Conservation (phyloP, 805 yeast species). For the Lipomyces kockii region DNA sequence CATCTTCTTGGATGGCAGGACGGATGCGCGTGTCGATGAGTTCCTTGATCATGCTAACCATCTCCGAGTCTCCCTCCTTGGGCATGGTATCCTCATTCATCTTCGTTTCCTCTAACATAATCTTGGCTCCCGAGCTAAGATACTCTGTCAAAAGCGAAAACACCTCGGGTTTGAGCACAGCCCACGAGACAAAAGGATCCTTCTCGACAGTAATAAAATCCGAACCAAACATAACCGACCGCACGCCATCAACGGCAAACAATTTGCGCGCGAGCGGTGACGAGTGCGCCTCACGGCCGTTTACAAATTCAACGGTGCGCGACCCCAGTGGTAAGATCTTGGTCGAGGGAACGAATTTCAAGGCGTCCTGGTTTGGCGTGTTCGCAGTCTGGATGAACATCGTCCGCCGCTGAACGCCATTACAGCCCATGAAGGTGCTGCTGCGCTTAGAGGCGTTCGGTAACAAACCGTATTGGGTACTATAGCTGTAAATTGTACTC, state of each 20-base stretch:
- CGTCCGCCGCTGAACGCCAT: constrained; percentile 33
- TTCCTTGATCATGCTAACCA: constrained; percentile 87
- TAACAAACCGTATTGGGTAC: background rate
- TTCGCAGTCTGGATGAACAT: constrained; percentile 79
- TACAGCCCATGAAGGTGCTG: background rate
- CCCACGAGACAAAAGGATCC: constrained; percentile 64
- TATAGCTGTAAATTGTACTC: background rate
- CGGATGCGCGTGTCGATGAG: constrained; percentile 91
- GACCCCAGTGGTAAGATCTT: constrained; percentile 62
- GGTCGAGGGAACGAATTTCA: constrained; percentile 76
- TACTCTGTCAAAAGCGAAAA: constrained; percentile 55
- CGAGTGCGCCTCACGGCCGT: constrained; percentile 73
- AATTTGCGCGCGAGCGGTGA: constrained; percentile 80
- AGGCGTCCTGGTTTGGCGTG: constrained; percentile 85
- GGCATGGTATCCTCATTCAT: constrained; percentile 51
- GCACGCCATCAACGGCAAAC: constrained; percentile 75
- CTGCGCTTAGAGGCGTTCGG: background rate
- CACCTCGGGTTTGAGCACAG: constrained; percentile 68
- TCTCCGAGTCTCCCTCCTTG: constrained; percentile 73
- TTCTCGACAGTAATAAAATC: constrained; percentile 86
- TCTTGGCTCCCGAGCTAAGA: constrained; percentile 55
- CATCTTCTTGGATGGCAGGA: constrained; percentile 98
- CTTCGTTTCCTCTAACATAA: constrained; percentile 45
- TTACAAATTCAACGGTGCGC: constrained; percentile 69
- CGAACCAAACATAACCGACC: constrained; percentile 76